Evolutionary conservation across 108 stramenopile genomes (phyloP).

Genomic region (Pseudonitzschia multiseries): DNA sequence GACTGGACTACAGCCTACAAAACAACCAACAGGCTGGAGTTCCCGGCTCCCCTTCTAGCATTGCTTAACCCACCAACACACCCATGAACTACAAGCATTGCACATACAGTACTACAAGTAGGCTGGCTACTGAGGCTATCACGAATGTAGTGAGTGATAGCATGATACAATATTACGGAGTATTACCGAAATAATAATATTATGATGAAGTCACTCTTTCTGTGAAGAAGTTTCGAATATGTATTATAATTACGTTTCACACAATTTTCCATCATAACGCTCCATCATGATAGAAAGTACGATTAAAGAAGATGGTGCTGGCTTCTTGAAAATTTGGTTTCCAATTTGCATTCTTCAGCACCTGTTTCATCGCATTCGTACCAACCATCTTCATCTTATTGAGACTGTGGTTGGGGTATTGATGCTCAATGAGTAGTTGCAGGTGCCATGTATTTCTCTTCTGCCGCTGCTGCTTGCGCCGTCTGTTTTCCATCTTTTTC

Average conservation of each 20-base stretch:
- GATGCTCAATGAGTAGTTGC: neutral
- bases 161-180: too few species aligned
- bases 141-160: too few species aligned
- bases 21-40: too few species aligned
- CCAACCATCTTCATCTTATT: neutral
- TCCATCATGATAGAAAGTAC: neutral
- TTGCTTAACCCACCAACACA: too few species aligned
- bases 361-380: neutral
- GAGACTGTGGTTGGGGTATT: neutral
- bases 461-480: neutral
- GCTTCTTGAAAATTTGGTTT: too few species aligned
- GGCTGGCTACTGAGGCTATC: too few species aligned
- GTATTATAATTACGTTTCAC: neutral
- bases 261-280: neutral
- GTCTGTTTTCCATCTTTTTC: neutral
- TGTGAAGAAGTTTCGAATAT: neutral
- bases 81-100: too few species aligned
- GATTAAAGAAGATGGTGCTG: too few species aligned
- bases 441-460: neutral
- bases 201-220: neutral
- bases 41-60: too few species aligned
- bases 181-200: too few species aligned
- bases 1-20: too few species aligned
- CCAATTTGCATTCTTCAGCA: neutral
- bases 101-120: too few species aligned